A percentile compares a stretch with the other conserved stretches of the same genome.
Evolutionary conservation across 768 basidiomycete species (phyloP).

Genomic region (Gloeopeniophorella convolvens): DNA sequence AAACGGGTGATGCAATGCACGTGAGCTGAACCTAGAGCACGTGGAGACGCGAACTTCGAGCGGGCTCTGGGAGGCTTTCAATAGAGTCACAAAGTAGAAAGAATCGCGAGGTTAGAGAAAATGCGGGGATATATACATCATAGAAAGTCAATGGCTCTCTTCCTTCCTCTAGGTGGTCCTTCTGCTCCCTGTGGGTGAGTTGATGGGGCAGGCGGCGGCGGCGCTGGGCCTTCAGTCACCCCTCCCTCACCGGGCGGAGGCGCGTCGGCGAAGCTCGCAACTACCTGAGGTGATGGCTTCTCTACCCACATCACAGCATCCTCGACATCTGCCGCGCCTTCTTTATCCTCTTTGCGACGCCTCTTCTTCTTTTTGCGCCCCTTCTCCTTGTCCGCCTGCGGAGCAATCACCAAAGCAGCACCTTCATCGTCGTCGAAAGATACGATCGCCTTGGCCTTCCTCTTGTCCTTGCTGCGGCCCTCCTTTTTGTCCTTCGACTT

Average conservation of each 20-base stretch:
- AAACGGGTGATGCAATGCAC: too few relatives aligned
- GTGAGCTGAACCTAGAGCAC: too few relatives aligned
- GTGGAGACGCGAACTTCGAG: too few relatives aligned
- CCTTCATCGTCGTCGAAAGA: slow-evolving; percentile 72
- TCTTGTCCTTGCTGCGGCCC: slow-evolving; percentile 27
- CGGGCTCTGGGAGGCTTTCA: too few relatives aligned
- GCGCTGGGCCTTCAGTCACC: not conserved
- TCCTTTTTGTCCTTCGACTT: slow-evolving; percentile 43
- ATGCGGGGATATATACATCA: slow-evolving; percentile 1
- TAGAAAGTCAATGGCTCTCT: slow-evolving; percentile 25
- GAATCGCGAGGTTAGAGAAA: too few relatives aligned
- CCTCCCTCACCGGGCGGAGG: not conserved
- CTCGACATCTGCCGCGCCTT: slow-evolving; percentile 34
- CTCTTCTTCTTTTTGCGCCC: slow-evolving; percentile 38
- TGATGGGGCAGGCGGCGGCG: not conserved
- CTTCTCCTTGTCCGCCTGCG: slow-evolving; percentile 26
- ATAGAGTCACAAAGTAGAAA: too few relatives aligned
- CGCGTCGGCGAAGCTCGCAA: slow-evolving; percentile 30
- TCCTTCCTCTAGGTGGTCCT: slow-evolving; percentile 22
- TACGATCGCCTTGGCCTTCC: slow-evolving; percentile 46
- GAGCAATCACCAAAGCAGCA: slow-evolving; percentile 26
- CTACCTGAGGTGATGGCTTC: slow-evolving; percentile 47
- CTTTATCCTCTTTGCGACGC: slow-evolving; percentile 28
- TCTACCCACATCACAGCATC: slow-evolving; percentile 54
- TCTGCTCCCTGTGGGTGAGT: not conserved